phyloP scores from a whole-genome alignment of 345 rosid genomes.

The Eucalyptus decipiens region DNA sequence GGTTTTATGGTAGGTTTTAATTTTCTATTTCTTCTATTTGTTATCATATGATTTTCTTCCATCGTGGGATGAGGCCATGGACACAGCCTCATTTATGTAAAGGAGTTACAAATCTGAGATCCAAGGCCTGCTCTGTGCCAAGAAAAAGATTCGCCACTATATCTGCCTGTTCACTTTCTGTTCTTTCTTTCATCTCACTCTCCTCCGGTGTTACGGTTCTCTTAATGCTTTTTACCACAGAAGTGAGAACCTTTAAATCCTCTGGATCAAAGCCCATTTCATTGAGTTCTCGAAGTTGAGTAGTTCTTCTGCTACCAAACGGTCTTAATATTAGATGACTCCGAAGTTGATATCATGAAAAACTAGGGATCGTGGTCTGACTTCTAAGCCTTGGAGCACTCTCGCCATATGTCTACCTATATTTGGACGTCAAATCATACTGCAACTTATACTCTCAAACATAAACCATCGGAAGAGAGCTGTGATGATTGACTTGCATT shows the following conservation, averaged over 20 bases:
- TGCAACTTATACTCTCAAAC: background rate
- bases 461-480: background rate
- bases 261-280: background rate
- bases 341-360: background rate
- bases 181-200: background rate
- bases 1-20: too few species aligned
- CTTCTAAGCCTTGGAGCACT: too few species aligned
- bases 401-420: too few species aligned
- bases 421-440: too few species aligned
- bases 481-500: background rate
- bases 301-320: background rate
- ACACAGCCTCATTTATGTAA: too few species aligned
- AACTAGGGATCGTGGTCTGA: background rate
- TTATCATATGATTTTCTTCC: too few species aligned
- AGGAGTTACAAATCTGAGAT: too few species aligned
- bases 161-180: background rate
- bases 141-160: too few species aligned
- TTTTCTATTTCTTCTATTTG: too few species aligned
- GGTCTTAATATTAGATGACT: background rate
- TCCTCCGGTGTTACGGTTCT: background rate
- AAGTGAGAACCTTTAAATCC: background rate
- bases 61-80: too few species aligned
- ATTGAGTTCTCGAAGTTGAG: background rate
- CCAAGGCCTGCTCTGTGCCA: too few species aligned
- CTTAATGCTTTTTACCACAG: background rate